phyloP scores from a whole-genome alignment of 352 stramenopile species.

The Phytophthora hybrid region DNA sequence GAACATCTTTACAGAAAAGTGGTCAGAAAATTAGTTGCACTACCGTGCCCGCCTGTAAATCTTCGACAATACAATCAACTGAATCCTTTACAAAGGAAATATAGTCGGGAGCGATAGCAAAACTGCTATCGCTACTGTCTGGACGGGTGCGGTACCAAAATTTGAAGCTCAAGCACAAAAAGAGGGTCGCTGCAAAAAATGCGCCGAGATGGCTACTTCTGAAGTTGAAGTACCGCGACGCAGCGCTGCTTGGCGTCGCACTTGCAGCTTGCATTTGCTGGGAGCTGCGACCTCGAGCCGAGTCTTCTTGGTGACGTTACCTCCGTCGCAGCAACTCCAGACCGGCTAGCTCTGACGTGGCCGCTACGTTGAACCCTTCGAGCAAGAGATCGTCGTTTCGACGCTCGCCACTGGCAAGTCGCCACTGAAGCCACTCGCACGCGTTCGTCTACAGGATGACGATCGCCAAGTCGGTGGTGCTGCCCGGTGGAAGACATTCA shows the following conservation, averaged over 20 bases:
- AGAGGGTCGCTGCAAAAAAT: constrained; percentile 8
- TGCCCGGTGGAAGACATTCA: neutral
- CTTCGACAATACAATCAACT: neutral
- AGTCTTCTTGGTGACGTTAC: neutral
- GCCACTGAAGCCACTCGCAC: constrained; percentile 17
- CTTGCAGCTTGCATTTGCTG: neutral
- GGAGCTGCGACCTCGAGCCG: neutral
- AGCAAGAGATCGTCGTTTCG: constrained; percentile 13
- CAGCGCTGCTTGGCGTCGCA: neutral
- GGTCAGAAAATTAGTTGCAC: neutral
- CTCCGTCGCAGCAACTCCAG: neutral
- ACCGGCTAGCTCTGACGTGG: neutral
- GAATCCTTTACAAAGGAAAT: neutral
- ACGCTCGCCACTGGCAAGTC: neutral
- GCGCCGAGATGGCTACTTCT: constrained; percentile 25
- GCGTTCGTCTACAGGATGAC: constrained; percentile 16
- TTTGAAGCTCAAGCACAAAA: constrained; percentile 24
- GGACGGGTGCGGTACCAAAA: neutral
- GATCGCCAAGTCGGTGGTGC: constrained; percentile 6
- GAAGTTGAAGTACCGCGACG: constrained; percentile 22
- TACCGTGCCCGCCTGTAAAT: constrained; percentile 1
- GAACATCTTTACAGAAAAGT: neutral
- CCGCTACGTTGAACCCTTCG: constrained; percentile 3
- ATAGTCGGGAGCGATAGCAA: constrained; percentile 2
- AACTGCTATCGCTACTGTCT: neutral